Base-by-base conservation (phyloP, 768 basidiomycete genomes). In the Pulveroboletus sp. region DNA sequence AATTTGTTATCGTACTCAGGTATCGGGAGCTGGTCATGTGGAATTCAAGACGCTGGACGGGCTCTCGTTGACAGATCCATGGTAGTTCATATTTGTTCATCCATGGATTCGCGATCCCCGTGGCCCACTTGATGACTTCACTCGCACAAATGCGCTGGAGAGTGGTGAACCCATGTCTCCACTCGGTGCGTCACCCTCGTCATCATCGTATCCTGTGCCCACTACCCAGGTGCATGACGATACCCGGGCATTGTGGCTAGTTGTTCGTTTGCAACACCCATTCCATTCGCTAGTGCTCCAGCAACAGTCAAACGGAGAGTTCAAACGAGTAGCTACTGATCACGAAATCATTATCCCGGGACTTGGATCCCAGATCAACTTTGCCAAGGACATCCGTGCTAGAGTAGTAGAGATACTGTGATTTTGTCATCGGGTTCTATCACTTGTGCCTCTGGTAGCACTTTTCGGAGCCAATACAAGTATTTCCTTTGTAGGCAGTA, bases 261-360 rank as follows among this genome's bases (percentile, higher is more conserved):
- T 39, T 4, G 21, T 14, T 40, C 39, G 39, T 27, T 24, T 40
- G 8, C 39, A 27, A 2, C 24, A 40, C 15, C 26, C 39, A 11
- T 57, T 57, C 27, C n/a, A 31, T 8, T 43, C 37, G 12, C 26
- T 56, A 8, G 28, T 56, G 27, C 49, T 57, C 18, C 31, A 32
- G 26, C 48, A 51, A 18, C 45, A 57, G n/a, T 24, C 24, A 0
- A 14, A 27, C 15, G 54, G 33, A 3, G 18, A 38, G 14, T 36
- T 54, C 66, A 69, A 59, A 28, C 64, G 54, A 38, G 27, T 54
- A 8, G 54, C 41, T 36, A 18, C 44, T n/a, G 45, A 52, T 15
- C 35, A 38, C 10, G 45, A 26, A 21, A 46, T 54, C 10, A 7
- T 43, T 6, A 31, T 52, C 10, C 40, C 32, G 5, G 33, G 33